phyloP scores from a whole-genome alignment of 805 yeast genomes.

The Pichia insulana region DNA sequence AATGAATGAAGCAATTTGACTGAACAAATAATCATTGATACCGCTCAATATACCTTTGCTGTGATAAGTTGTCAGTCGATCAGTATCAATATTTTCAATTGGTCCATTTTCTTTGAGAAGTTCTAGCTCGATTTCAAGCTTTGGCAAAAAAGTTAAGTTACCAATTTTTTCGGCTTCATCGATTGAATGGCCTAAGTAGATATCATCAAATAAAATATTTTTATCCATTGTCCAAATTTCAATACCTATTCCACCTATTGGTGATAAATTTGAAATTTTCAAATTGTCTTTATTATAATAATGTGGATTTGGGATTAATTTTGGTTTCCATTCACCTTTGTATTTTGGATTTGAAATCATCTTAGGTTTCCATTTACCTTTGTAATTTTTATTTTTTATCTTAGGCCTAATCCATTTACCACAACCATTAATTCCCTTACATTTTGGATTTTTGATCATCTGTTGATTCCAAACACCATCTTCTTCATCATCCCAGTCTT shows the following conservation, averaged over 20 bases:
- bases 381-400: slow-evolving; percentile 59
- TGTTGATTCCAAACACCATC: slow-evolving; percentile 84
- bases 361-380: slow-evolving; percentile 75
- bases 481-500: slow-evolving; percentile 81
- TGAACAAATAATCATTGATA: slow-evolving; percentile 12
- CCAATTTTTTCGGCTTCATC: slow-evolving; percentile 80
- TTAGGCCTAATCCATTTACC: slow-evolving; percentile 71
- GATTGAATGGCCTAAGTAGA: slow-evolving; percentile 79
- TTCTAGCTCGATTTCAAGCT: slow-evolving; percentile 41
- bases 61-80: neutral
- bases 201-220: slow-evolving; percentile 69
- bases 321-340: slow-evolving; percentile 72
- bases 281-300: slow-evolving; percentile 38
- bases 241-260: slow-evolving; percentile 75
- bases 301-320: slow-evolving; percentile 57
- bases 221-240: slow-evolving; percentile 85
- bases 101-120: slow-evolving; percentile 35
- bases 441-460: slow-evolving; percentile 61
- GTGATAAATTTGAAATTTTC: slow-evolving; percentile 46
- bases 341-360: slow-evolving; percentile 63
- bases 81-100: slow-evolving; percentile 28
- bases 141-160: slow-evolving; percentile 58
- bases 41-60: slow-evolving; percentile 5
- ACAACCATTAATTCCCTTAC: slow-evolving; percentile 57
- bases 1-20: slow-evolving; percentile 11